These are phyloP conservation scores for Ogataea dorogensis DNA, from an alignment of 805 yeast genomes.

Conservation along the genomic window DNA sequence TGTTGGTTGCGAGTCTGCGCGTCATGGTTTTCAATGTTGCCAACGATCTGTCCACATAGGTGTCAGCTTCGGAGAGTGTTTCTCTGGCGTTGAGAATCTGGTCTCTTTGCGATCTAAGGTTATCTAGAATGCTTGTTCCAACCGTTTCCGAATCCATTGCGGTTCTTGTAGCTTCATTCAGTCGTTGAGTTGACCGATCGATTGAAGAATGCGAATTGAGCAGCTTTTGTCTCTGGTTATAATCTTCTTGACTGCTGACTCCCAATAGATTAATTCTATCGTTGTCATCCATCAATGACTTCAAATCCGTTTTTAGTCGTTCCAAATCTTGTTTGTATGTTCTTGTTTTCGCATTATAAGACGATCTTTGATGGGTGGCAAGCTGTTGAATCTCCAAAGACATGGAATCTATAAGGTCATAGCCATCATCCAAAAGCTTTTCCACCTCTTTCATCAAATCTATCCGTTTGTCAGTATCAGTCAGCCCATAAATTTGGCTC, in stretches of 20 bases:
- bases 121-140: constrained; percentile 87
- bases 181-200: constrained; percentile 78
- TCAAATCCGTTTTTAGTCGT: constrained; percentile 53
- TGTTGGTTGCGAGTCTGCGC: constrained; percentile 86
- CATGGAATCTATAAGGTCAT: constrained; percentile 83
- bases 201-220: constrained; percentile 75
- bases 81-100: constrained; percentile 84
- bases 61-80: constrained; percentile 85
- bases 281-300: constrained; percentile 60
- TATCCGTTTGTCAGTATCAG: constrained; percentile 48
- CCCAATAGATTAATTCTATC: constrained; percentile 78
- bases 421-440: constrained; percentile 71
- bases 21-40: constrained; percentile 89
- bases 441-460: constrained; percentile 60
- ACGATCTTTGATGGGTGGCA: constrained; percentile 70
- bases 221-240: constrained; percentile 76
- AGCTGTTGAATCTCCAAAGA: constrained; percentile 80
- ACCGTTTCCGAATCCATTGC: constrained; percentile 91
- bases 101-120: constrained; percentile 89
- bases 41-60: constrained; percentile 85
- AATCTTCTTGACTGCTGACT: constrained; percentile 40
- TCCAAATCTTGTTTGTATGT: constrained; percentile 62
- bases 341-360: constrained; percentile 73
- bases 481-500: constrained; percentile 48
- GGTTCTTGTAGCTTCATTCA: constrained; percentile 82